Conservation (phyloP, 106 monocot species). For the Dendrobium officinale region DNA sequence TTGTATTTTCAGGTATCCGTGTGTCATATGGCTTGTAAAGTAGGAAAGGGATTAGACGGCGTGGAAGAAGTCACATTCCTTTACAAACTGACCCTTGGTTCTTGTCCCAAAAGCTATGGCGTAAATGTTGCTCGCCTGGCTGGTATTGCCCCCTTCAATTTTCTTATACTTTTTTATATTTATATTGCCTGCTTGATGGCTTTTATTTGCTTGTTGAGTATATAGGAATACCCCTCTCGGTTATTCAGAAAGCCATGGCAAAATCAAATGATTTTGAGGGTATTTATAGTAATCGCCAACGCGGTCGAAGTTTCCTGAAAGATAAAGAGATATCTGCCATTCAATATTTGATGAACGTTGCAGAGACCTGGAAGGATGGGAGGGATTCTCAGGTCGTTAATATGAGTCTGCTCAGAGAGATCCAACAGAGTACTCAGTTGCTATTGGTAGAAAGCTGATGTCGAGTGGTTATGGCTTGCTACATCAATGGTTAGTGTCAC, state of each 20-base stretch:
- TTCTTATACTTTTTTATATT: not conserved
- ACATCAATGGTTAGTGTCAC: no score
- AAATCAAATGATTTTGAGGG: constrained; percentile 81
- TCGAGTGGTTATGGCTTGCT: no score
- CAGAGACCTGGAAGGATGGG: constrained; percentile 13
- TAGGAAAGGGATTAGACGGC: constrained; percentile 49
- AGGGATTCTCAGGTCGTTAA: constrained; percentile 7
- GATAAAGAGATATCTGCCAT: constrained; percentile 25
- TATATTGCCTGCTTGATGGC: not conserved
- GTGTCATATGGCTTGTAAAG: constrained; percentile 90
- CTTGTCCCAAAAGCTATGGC: constrained; percentile 96
- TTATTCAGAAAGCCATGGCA: constrained; percentile 60
- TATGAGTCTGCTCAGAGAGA: constrained; percentile 21
- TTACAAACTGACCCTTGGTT: constrained; percentile 65
- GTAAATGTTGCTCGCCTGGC: constrained; percentile 96
- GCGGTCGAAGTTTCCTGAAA: not conserved
- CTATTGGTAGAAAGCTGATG: constrained; percentile 10
- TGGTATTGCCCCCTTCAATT: constrained; percentile 28
- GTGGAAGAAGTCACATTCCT: constrained; percentile 88
- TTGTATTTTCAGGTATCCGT: constrained; percentile 42
- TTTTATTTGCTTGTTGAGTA: not conserved
- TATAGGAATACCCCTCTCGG: constrained; percentile 64
- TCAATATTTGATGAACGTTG: constrained; percentile 19
- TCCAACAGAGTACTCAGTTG: constrained; percentile 39
- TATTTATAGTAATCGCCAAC: constrained; percentile 28